Evolutionary conservation across 148 eudicot genomes (phyloP).

Genomic region (Rhododendron ovatum): DNA sequence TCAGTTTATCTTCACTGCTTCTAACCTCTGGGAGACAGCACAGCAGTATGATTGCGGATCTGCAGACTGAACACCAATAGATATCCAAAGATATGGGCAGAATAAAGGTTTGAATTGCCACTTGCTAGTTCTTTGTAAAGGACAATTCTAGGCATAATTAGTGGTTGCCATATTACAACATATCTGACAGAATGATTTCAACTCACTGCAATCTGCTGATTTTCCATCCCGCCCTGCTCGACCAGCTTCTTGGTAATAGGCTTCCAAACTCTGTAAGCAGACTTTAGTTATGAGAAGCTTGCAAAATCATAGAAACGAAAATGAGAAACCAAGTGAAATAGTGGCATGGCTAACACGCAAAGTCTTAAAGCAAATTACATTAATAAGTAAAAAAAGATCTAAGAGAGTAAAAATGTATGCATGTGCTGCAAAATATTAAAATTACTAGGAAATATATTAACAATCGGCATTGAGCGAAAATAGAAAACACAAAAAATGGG

Average conservation of each 20-base stretch:
- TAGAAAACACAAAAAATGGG: not conserved
- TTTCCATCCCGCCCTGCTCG: constrained; percentile 93
- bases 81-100: not conserved
- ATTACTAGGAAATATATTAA: not conserved
- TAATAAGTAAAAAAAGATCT: not conserved
- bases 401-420: not conserved
- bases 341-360: not conserved
- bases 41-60: not conserved
- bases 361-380: not conserved
- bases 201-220: constrained; percentile 64
- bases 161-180: not conserved
- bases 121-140: not conserved
- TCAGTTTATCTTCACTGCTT: not conserved
- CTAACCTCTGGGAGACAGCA: not conserved
- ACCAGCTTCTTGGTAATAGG: constrained; percentile 98
- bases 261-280: constrained; percentile 66
- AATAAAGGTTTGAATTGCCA: not conserved
- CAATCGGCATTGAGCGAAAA: not conserved
- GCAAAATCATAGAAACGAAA: not conserved
- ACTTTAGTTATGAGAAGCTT: constrained; percentile 1
- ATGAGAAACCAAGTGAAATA: not conserved
- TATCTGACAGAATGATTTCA: not conserved
- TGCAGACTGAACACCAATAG: not conserved
- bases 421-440: not conserved
- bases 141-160: not conserved